A percentile compares a stretch with the other conserved stretches of the same genome.
Evolutionary conservation across 345 rosid species (phyloP).

Genomic region (Adansonia digitata): DNA sequence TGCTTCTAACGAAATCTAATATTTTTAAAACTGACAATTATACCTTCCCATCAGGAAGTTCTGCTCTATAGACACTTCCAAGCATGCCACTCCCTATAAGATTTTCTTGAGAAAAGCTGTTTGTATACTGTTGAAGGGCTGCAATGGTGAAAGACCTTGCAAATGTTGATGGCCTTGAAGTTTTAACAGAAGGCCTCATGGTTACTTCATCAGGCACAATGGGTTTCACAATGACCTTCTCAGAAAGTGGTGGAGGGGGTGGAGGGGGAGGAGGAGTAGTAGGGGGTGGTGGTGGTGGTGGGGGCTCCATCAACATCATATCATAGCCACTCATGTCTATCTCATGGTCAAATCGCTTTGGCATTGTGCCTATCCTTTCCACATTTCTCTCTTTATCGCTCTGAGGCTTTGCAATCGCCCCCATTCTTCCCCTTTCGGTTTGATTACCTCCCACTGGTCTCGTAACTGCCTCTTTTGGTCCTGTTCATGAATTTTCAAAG

Average conservation of each 20-base stretch:
- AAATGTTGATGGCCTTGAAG: constrained; percentile 36
- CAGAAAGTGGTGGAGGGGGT: constrained; percentile 48
- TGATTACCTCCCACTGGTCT: constrained; percentile 32
- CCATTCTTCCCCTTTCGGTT: constrained; percentile 34
- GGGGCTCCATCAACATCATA: constrained; percentile 38
- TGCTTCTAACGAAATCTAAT: not conserved
- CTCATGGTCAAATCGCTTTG: constrained; percentile 46
- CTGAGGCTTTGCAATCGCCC: constrained; percentile 41
- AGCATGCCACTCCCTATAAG: constrained; percentile 88
- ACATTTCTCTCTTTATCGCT: constrained; percentile 41
- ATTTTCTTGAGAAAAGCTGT: constrained; percentile 94
- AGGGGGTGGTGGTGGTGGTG: constrained; percentile 43
- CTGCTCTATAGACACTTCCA: constrained; percentile 85
- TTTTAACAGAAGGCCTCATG: constrained; percentile 43
- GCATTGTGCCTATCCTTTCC: constrained; percentile 25
- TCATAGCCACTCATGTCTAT: constrained; percentile 50
- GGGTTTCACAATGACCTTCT: constrained; percentile 53
- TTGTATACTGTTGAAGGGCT: constrained; percentile 89
- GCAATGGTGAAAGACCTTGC: constrained; percentile 84
- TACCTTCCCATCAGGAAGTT: constrained; percentile 86
- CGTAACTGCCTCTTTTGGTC: constrained; percentile 34
- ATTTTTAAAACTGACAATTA: constrained; percentile 5
- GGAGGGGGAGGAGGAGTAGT: constrained; percentile 48
- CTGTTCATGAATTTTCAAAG: constrained; percentile 35
- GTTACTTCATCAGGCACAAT: constrained; percentile 44